Percentiles rank a stretch among this genome's conserved stretches.
phyloP scores from a whole-genome alignment of 2,329 filamentous ascomycete genomes.

The Fusarium austroafricanum region DNA sequence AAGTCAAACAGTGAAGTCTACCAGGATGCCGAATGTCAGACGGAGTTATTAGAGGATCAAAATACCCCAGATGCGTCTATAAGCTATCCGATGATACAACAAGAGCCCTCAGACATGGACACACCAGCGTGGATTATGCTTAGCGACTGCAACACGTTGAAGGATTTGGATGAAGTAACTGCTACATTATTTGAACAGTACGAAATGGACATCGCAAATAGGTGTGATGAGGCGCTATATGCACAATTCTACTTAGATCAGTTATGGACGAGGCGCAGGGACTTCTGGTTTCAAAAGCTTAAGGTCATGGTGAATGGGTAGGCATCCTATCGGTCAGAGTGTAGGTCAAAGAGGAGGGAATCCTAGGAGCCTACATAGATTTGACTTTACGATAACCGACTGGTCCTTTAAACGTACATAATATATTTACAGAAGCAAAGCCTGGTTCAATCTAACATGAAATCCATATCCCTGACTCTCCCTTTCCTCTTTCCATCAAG shows the following conservation, averaged over 20 bases:
- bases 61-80: background rate
- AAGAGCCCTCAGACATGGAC: background rate
- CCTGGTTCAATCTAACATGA: background rate
- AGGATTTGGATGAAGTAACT: conserved; percentile 43
- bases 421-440: background rate
- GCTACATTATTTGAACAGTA: conserved; percentile 50
- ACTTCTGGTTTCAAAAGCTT: conserved; percentile 49
- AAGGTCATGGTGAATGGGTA: conserved; percentile 4
- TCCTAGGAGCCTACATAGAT: background rate
- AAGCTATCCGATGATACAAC: background rate
- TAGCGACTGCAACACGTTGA: conserved; percentile 41
- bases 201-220: conserved; percentile 44
- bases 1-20: background rate
- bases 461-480: background rate
- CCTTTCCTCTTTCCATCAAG: background rate
- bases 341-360: background rate
- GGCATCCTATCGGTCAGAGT: background rate
- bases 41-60: background rate
- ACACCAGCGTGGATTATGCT: conserved; percentile 39
- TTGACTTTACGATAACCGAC: background rate
- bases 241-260: conserved; percentile 50
- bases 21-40: conserved; percentile 31
- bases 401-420: background rate
- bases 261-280: conserved; percentile 42
- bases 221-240: conserved; percentile 36